A percentile compares a stretch with the other conserved stretches of the same genome.
Evolutionary conservation across 2,329 filamentous ascomycete genomes (phyloP).

Genomic region (Ophiostoma ips): DNA sequence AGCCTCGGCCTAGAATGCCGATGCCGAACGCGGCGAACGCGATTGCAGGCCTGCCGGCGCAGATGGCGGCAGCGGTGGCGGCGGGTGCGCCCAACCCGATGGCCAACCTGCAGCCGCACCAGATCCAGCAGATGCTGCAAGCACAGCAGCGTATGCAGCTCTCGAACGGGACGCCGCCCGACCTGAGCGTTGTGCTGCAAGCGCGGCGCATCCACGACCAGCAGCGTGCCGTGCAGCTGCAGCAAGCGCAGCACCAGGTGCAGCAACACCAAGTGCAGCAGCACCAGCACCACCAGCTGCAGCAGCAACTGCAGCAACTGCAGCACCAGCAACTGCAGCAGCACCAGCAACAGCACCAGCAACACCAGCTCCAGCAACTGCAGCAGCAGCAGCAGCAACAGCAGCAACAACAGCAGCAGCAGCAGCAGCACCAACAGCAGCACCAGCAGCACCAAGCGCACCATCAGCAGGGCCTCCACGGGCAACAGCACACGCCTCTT

Average conservation of each 20-base stretch:
- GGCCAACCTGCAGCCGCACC: constrained; percentile 31
- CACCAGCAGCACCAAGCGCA: constrained; percentile 34
- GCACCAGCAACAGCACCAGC: constrained; percentile 42
- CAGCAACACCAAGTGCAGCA: constrained; percentile 16
- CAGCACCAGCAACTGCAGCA: constrained; percentile 17
- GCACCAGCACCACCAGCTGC: constrained; percentile 40
- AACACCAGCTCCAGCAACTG: constrained; percentile 27
- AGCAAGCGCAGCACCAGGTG: constrained; percentile 46
- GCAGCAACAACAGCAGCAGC: constrained; percentile 16
- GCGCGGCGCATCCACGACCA: constrained; percentile 54
- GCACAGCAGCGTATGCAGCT: constrained; percentile 42
- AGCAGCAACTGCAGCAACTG: constrained; percentile 45
- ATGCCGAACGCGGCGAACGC: constrained; percentile 27
- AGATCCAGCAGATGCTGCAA: constrained; percentile 20
- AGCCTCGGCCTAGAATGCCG: constrained; percentile 36
- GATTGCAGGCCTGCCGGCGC: not conserved
- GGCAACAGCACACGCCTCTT: constrained; percentile 2
- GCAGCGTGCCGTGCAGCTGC: constrained; percentile 30
- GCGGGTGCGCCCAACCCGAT: constrained; percentile 21
- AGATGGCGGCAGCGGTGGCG: not conserved
- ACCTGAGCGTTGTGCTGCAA: constrained; percentile 45
- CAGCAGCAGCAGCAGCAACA: constrained; percentile 30
- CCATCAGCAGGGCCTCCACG: too few species aligned
- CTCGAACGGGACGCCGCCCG: constrained; percentile 24
- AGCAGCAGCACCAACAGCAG: constrained; percentile 32